Evolutionary conservation across 2,329 filamentous ascomycete species (phyloP).

Genomic region (Colletotrichum tamarilloi): DNA sequence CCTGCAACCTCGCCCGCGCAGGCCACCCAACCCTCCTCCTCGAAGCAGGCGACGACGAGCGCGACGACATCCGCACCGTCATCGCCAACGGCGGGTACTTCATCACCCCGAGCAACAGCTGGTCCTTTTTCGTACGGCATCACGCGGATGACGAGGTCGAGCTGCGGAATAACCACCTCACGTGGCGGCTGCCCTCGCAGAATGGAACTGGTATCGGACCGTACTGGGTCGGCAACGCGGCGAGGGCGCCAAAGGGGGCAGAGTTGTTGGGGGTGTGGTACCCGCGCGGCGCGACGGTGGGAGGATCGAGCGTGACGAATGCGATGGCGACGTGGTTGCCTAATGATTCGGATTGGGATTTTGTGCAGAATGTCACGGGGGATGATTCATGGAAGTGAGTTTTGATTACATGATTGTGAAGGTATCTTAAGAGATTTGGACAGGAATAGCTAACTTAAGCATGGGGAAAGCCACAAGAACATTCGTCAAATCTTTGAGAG

Average conservation of each 20-base stretch:
- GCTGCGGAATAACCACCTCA: conserved; percentile 46
- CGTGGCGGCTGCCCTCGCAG: conserved; percentile 43
- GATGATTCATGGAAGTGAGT: conserved; percentile 64
- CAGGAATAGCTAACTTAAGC: neutral
- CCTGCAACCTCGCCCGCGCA: conserved; percentile 67
- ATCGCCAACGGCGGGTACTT: conserved; percentile 16
- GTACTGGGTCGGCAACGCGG: conserved; percentile 39
- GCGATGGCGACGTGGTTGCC: conserved; percentile 69
- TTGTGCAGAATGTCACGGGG: conserved; percentile 67
- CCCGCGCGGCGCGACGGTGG: conserved; percentile 57
- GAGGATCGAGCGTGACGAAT: conserved; percentile 68
- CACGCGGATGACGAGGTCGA: neutral
- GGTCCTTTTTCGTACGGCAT: conserved; percentile 20
- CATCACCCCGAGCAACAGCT: conserved; percentile 4
- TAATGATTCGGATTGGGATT: conserved; percentile 67
- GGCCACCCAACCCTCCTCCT: conserved; percentile 70
- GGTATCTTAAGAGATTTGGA: neutral
- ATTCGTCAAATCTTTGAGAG: conserved; percentile 55
- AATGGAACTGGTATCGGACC: conserved; percentile 42
- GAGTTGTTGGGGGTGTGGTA: conserved; percentile 56
- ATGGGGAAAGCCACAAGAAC: conserved; percentile 42
- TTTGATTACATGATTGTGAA: too few relatives aligned
- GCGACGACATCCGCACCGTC: neutral
- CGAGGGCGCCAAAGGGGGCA: conserved; percentile 48
- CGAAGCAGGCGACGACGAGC: conserved; percentile 70